Conservation (phyloP, 2,329 filamentous ascomycete species). For the Penicillium sp. region DNA sequence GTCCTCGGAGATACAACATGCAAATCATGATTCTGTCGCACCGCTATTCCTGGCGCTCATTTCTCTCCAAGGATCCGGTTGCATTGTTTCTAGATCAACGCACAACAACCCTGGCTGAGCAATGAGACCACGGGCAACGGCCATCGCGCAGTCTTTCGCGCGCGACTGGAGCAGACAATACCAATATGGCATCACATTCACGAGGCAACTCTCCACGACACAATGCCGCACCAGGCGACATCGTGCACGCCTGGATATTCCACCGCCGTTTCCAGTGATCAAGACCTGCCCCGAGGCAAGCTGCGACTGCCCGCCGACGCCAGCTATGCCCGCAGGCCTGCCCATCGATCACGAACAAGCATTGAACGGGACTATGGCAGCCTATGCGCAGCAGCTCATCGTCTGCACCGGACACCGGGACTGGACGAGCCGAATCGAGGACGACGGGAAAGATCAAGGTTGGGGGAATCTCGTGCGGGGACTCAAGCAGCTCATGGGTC, state of each 20-base stretch:
- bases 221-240: constrained; percentile 17
- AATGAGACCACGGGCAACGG: constrained; percentile 20
- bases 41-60: not conserved
- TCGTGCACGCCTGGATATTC: constrained; percentile 38
- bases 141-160: constrained; percentile 15
- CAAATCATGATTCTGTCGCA: not conserved
- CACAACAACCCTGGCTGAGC: not conserved
- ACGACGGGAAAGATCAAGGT: constrained; percentile 62
- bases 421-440: constrained; percentile 83
- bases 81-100: not conserved
- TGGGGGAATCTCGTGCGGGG: constrained; percentile 60
- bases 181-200: constrained; percentile 6
- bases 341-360: constrained; percentile 72
- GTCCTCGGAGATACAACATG: constrained; percentile 16
- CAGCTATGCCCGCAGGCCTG: constrained; percentile 68
- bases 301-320: constrained; percentile 73
- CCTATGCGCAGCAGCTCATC: constrained; percentile 79
- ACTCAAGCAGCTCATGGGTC: constrained; percentile 67
- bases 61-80: not conserved
- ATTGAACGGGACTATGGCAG: constrained; percentile 74
- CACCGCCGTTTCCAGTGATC: constrained; percentile 50
- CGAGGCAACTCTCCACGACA: constrained; percentile 28
- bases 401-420: constrained; percentile 78
- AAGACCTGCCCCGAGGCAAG: constrained; percentile 71
- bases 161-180: constrained; percentile 18